Base-by-base conservation (phyloP, 78 protist genomes). In the Polysphondylium violaceum region DNA sequence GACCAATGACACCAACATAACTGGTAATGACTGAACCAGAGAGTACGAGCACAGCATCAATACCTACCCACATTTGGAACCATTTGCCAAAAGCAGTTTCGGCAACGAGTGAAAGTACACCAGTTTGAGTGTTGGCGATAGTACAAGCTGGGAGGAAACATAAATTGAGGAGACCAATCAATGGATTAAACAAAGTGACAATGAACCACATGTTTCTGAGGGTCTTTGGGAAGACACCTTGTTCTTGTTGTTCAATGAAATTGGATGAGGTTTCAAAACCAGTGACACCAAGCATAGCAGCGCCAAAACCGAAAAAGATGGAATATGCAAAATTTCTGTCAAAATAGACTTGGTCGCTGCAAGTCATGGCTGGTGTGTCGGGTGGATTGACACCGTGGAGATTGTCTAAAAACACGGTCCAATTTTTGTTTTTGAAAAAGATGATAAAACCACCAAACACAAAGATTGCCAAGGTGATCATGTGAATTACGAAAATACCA, bases 191-290 rank as follows among this genome's bases (percentile, higher is more conserved):
- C 19, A 96, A 16, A 16, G 93, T 56, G 14, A 93, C 94, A 35
- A 79, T 53, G 0, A 83, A n/a, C 97, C 97, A 95, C 95, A 95
- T 95, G 73, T 94, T 95, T 38, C 96, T 53, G 19, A 97, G 83
- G 0, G 96, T 92, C 90, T 94, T 91, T 25, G 95, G 93, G 55
- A 86, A 97, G 27, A 95, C 97, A n/a, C 97, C 98, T 35, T 51
- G 79, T 64, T 72, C 73, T 77, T 96, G 97, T 64, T 95, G 95
- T 72, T 96, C 98, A 33, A 96, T 88, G 74, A 76, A 95, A 74
- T 97, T 97, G 12, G 97, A 95, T 7, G 97, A 91, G 0, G 96
- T 95, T 65, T 97, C 98, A 38, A 94, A 97, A 25, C 98, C 98
- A 6, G 95, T 78, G 11, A 96, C 95, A 16, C 98, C 98, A 40